These are phyloP conservation scores for Pugionium cornutum DNA, from an alignment of 345 rosid genomes.

Conservation along the genomic window DNA sequence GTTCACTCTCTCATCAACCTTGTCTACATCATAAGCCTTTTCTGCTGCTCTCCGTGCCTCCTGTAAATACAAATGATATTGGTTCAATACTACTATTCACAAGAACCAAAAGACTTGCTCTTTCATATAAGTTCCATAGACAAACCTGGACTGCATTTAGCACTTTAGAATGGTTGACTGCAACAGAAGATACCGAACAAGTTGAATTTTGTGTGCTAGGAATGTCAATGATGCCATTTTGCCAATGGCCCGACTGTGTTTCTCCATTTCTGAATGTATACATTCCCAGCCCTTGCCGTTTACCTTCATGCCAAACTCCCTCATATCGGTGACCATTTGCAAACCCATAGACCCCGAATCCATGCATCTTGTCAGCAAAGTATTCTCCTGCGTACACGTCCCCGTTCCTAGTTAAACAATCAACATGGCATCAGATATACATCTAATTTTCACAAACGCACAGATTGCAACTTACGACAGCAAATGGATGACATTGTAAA, in stretches of 20 bases:
- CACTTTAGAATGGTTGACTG: slow-evolving; percentile 85
- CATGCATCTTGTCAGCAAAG: slow-evolving; percentile 98
- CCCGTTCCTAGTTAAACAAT: slow-evolving; percentile 62
- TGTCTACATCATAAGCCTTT: slow-evolving; percentile 80
- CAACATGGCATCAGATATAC: not conserved
- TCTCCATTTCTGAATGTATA: slow-evolving; percentile 94
- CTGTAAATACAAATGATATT: slow-evolving; percentile 42
- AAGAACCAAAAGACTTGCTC: not conserved
- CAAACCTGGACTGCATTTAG: slow-evolving; percentile 86
- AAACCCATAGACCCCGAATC: slow-evolving; percentile 82
- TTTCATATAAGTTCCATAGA: not conserved
- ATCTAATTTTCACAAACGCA: not conserved
- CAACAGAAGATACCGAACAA: slow-evolving; percentile 65
- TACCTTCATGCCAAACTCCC: slow-evolving; percentile 99
- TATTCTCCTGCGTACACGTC: slow-evolving; percentile 93
- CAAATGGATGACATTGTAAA: not conserved
- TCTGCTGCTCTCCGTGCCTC: slow-evolving; percentile 85
- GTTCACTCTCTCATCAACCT: slow-evolving; percentile 91
- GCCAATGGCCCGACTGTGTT: slow-evolving; percentile 96
- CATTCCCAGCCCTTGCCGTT: slow-evolving; percentile 97
- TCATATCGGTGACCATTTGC: slow-evolving; percentile 93
- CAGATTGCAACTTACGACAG: not conserved
- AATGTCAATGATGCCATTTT: slow-evolving; percentile 77
- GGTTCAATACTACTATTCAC: not conserved
- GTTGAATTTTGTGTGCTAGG: slow-evolving; percentile 75